These are phyloP conservation scores for Colletotrichum musicola DNA, from an alignment of 2,329 filamentous ascomycete genomes.

Conservation along the genomic window DNA sequence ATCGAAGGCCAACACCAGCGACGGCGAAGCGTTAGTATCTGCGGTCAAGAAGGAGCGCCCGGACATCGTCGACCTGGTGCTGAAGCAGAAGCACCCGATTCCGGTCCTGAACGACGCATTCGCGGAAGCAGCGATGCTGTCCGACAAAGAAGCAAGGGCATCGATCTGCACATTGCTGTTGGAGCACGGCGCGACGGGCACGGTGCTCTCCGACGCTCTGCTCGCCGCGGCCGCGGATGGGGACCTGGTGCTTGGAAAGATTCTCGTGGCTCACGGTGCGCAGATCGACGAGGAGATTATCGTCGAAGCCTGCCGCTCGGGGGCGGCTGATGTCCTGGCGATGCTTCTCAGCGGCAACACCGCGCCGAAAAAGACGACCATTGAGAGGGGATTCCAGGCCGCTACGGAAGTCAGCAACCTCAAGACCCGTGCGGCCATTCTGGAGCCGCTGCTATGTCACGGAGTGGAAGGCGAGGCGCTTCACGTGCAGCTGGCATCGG, in stretches of 20 bases:
- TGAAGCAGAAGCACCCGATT: constrained; percentile 53
- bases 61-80: constrained; percentile 61
- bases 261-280: constrained; percentile 66
- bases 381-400: constrained; percentile 67
- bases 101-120: constrained; percentile 58
- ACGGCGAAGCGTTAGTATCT: constrained; percentile 62
- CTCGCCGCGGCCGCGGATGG: constrained; percentile 65
- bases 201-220: constrained; percentile 62
- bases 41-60: constrained; percentile 60
- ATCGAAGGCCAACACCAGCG: constrained; percentile 60
- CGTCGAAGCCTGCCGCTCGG: constrained; percentile 66
- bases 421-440: constrained; percentile 61
- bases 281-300: constrained; percentile 66
- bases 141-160: constrained; percentile 55
- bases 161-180: constrained; percentile 61
- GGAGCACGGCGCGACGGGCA: constrained; percentile 58
- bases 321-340: constrained; percentile 61
- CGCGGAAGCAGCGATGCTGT: constrained; percentile 56
- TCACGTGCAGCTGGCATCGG: constrained; percentile 65
- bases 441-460: constrained; percentile 62
- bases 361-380: constrained; percentile 54
- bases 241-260: constrained; percentile 62
- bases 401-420: constrained; percentile 66
- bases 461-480: constrained; percentile 65
- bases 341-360: constrained; percentile 61